phyloP scores from a whole-genome alignment of 768 basidiomycete species.

The Coprinopsis marcescibilis region DNA sequence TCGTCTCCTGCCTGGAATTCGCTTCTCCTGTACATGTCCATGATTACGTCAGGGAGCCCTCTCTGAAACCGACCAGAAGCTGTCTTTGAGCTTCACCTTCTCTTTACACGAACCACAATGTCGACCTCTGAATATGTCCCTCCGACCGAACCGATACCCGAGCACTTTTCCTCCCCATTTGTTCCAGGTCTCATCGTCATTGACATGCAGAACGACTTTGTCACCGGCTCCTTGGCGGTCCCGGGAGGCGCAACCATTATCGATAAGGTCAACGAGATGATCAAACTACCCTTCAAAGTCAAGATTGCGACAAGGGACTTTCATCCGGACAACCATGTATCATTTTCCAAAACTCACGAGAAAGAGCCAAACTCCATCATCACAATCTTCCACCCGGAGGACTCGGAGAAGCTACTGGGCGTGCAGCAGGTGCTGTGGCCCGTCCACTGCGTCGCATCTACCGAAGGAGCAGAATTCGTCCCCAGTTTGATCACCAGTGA shows the following conservation, averaged over 20 bases:
- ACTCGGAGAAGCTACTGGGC: conserved; percentile 24
- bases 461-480: conserved; percentile 57
- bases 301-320: conserved; percentile 54
- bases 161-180: conserved; percentile 16
- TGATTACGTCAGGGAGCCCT: background rate
- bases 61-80: background rate
- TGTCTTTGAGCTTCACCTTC: background rate
- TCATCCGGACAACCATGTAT: conserved; percentile 61
- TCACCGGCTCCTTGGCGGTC: conserved; percentile 69
- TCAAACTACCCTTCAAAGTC: conserved; percentile 47
- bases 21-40: too few species aligned
- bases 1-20: too few species aligned
- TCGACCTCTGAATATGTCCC: conserved; percentile 10
- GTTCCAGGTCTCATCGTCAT: conserved; percentile 60
- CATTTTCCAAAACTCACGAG: conserved; percentile 51
- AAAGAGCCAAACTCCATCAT: conserved; percentile 35
- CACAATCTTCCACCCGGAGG: conserved; percentile 35
- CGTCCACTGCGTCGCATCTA: conserved; percentile 65
- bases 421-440: conserved; percentile 70
- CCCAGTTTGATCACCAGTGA: conserved; percentile 36
- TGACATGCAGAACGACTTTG: conserved; percentile 84
- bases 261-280: conserved; percentile 47
- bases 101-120: conserved; percentile 9
- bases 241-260: conserved; percentile 54
- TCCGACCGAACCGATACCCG: conserved; percentile 1